These are phyloP conservation scores for Colletotrichum lindemuthianum DNA, from an alignment of 2,329 filamentous ascomycete species.

Conservation along the genomic window DNA sequence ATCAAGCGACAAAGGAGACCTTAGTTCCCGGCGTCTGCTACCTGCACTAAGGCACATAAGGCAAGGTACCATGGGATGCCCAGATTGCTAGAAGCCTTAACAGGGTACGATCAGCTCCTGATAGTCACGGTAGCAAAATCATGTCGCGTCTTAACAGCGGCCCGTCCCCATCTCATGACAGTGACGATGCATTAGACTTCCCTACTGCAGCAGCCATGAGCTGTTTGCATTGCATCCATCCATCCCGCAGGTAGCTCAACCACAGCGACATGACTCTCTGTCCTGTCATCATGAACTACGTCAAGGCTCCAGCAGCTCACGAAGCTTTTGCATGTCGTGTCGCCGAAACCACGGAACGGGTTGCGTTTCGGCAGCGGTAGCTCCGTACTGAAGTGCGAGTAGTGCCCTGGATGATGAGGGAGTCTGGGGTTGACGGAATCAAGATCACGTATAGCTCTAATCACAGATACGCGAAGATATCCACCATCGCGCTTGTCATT, in stretches of 20 bases:
- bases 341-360: constrained; percentile 1
- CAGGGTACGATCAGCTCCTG: background rate
- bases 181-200: constrained; percentile 15
- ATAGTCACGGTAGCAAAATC: background rate
- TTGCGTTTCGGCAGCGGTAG: constrained; percentile 4
- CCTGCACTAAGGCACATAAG: too few relatives aligned
- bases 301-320: constrained; percentile 11
- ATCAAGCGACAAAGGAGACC: constrained; percentile 2
- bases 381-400: background rate
- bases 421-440: constrained; percentile 5
- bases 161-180: constrained; percentile 8
- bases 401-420: too few relatives aligned
- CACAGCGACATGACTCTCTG: constrained; percentile 8
- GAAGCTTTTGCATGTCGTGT: constrained; percentile 18
- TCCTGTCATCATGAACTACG: constrained; percentile 15
- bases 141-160: constrained; percentile 11
- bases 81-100: constrained; percentile 5
- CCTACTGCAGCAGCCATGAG: constrained; percentile 15
- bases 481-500: background rate
- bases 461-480: constrained; percentile 23
- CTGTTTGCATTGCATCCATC: constrained; percentile 17
- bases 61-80: too few relatives aligned
- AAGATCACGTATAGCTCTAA: constrained; percentile 6
- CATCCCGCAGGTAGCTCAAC: background rate
- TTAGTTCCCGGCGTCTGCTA: too few relatives aligned